Conservation (phyloP, 768 basidiomycete genomes). For the Leccinum rimulosum region DNA sequence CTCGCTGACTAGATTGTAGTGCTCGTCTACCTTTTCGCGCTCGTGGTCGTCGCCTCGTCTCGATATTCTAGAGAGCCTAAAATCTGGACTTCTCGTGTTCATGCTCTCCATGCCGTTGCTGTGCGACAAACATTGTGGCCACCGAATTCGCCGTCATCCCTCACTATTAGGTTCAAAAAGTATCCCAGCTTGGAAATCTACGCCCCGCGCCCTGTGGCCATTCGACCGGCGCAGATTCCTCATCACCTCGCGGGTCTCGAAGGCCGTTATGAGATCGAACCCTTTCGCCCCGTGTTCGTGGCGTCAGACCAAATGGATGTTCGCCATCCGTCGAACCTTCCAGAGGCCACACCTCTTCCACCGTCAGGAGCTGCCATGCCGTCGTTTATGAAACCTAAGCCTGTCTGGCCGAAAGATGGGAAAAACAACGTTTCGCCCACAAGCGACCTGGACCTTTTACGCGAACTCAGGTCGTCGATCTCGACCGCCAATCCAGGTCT, state of each 20-base stretch:
- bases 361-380: conserved; percentile 23
- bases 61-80: conserved; percentile 42
- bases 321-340: conserved; percentile 13
- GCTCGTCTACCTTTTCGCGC: conserved; percentile 51
- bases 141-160: conserved; percentile 28
- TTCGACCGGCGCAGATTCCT: conserved; percentile 29
- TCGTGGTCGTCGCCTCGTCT: conserved; percentile 45
- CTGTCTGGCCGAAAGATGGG: conserved; percentile 7
- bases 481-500: conserved; percentile 31
- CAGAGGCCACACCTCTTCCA: conserved; percentile 25
- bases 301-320: conserved; percentile 23
- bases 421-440: conserved; percentile 5
- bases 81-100: conserved; percentile 53
- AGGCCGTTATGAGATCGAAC: conserved; percentile 48
- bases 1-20: conserved; percentile 38
- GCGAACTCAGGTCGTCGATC: conserved; percentile 22
- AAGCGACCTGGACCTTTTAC: conserved; percentile 7
- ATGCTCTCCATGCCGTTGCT: conserved; percentile 39
- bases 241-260: conserved; percentile 40
- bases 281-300: conserved; percentile 32
- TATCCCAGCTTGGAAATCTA: conserved; percentile 36
- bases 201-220: conserved; percentile 43
- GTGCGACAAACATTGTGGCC: conserved; percentile 29
- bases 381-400: conserved; percentile 17
- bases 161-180: conserved; percentile 36